Base-by-base conservation (phyloP, 345 rosid genomes). In the Citrus mangshanensis region DNA sequence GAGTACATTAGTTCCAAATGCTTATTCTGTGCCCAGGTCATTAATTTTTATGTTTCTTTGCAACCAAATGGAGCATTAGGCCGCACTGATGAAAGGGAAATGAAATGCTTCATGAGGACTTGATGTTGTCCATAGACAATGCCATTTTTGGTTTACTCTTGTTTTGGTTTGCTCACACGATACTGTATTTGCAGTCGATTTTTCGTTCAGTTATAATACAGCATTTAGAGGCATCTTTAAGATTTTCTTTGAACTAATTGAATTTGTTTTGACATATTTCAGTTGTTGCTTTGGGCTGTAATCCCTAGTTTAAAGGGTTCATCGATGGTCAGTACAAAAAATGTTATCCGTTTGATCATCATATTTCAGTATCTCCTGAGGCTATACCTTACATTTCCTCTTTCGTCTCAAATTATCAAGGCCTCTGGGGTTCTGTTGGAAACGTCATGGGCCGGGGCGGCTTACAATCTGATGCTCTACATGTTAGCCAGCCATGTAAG, bases 401-500 rank as follows among this genome's bases (percentile, higher is more conserved):
- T 91, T 62, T 79, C 88, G 9, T 77, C 81, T 24, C 88, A 83
- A 78, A 89, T 89, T 58, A 77, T 73, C 49, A 83, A 83, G 58
- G 78, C 86, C 37, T 78, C 87, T 62, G 92, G 90, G n/a, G 86
- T 83, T 16, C 81, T 89, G 35, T 59, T 80, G 28, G 78, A 87
- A 86, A 84, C 83, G 51, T 86, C 92, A 58, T 89, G 90, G 92
- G 89, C 86, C 18, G 89, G 90, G 14, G 88, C 92, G 16, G 89
- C 89, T 42, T 89, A 82, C 70, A 84, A 89, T 81, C 81, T 89
- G 55, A 73, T 86, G 87, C 86, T 87, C 5, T 89, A 80, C 78
- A 78, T 85, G 85, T 76, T 89, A 75, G 90, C 88, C 49, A 89
- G 90, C 82, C 90, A 89, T 83, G 89, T 89, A 78, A 87, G 86